phyloP scores from a whole-genome alignment of 768 basidiomycete genomes.

The Mycena galopus region DNA sequence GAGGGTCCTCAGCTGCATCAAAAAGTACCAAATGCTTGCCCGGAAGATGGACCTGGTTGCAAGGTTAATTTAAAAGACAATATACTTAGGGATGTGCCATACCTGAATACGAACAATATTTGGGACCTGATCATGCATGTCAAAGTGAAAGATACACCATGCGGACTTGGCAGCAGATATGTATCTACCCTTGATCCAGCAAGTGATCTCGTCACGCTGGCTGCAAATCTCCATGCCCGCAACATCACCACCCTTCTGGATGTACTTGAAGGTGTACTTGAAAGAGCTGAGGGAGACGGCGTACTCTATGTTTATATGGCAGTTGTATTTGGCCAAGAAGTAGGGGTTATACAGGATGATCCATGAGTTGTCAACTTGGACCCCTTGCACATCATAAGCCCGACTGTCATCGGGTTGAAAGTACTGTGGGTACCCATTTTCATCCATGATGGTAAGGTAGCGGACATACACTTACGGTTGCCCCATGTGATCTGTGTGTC shows the following conservation, averaged over 20 bases:
- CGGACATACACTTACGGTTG: no score
- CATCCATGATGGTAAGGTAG: constrained; percentile 49
- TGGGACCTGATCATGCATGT: constrained; percentile 47
- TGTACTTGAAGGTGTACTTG: constrained; percentile 25
- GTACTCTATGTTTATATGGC: constrained; percentile 58
- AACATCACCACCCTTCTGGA: neutral
- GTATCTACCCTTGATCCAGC: constrained; percentile 4
- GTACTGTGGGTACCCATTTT: constrained; percentile 54
- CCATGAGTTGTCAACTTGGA: constrained; percentile 42
- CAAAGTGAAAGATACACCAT: constrained; percentile 37
- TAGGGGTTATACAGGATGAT: constrained; percentile 52
- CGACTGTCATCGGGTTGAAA: constrained; percentile 31
- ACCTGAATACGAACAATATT: constrained; percentile 45
- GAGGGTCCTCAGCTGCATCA: neutral
- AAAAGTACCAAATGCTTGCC: constrained; percentile 2
- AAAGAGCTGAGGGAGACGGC: constrained; percentile 46
- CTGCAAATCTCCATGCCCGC: neutral
- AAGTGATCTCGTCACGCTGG: neutral
- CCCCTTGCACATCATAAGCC: constrained; percentile 10
- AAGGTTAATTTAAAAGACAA: neutral
- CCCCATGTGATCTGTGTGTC: no score
- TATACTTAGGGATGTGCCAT: constrained; percentile 44
- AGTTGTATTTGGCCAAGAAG: constrained; percentile 46
- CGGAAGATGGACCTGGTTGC: neutral
- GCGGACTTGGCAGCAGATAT: neutral